A percentile compares a stretch with the other conserved stretches of the same genome.
These are phyloP conservation scores for Candida endomychidarum DNA, from an alignment of 805 yeast genomes.

Conservation along the genomic window DNA sequence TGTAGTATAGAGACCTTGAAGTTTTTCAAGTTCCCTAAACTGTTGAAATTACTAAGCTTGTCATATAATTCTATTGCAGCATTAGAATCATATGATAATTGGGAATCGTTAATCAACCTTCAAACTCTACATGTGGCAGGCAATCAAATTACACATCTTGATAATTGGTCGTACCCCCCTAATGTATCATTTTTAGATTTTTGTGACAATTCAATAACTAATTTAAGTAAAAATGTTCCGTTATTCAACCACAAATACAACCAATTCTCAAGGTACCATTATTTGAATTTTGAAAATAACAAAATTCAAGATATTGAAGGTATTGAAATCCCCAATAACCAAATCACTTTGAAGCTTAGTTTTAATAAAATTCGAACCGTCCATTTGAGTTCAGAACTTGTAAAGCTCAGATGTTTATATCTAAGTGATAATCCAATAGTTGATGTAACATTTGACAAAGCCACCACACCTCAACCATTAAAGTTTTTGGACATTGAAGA, in stretches of 20 bases:
- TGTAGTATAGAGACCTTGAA: conserved; percentile 16
- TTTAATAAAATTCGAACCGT: neutral
- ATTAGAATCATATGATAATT: conserved; percentile 22
- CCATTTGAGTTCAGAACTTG: conserved; percentile 4
- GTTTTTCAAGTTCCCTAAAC: conserved; percentile 29
- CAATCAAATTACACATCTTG: neutral
- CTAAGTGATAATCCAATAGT: neutral
- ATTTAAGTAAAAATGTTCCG: conserved; percentile 1
- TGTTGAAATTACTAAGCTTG: conserved; percentile 24
- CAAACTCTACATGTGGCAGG: conserved; percentile 17
- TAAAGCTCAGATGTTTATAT: conserved; percentile 1
- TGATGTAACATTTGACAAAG: conserved; percentile 3
- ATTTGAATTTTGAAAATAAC: conserved; percentile 1
- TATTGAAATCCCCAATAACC: conserved; percentile 6
- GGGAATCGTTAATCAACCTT: conserved; percentile 27
- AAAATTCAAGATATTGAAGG: neutral
- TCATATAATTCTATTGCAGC: conserved; percentile 22
- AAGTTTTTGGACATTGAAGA: neutral
- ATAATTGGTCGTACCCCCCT: conserved; percentile 24
- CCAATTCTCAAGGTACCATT: neutral
- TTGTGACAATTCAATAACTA: conserved; percentile 21
- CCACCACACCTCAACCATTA: conserved; percentile 3
- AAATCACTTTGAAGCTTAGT: neutral
- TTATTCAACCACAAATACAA: conserved; percentile 6
- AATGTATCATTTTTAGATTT: conserved; percentile 25